phyloP scores from a whole-genome alignment of 2,329 filamentous ascomycete species.

The Lasiodiplodia sp. region DNA sequence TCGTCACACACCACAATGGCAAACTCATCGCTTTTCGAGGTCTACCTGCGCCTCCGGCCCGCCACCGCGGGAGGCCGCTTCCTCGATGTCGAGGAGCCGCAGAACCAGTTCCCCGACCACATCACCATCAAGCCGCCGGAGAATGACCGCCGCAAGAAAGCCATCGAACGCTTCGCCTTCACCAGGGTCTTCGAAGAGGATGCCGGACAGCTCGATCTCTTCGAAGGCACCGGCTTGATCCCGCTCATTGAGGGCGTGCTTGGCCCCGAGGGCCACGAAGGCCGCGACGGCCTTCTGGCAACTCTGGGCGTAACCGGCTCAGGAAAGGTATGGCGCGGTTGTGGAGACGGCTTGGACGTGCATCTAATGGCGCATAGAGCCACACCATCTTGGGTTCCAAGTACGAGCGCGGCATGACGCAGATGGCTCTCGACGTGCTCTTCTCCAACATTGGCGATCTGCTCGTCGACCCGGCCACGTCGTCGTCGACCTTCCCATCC shows the following conservation, averaged over 20 bases:
- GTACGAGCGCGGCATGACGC: constrained; percentile 85
- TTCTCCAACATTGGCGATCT: constrained; percentile 81
- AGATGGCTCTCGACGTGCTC: constrained; percentile 87
- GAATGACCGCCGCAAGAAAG: constrained; percentile 81
- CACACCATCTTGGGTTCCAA: constrained; percentile 94
- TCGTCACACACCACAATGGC: constrained; percentile 36
- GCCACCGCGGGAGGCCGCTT: constrained; percentile 68
- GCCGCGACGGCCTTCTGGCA: constrained; percentile 87
- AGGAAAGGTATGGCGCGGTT: constrained; percentile 77
- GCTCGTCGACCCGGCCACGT: constrained; percentile 66
- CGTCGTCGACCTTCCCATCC: constrained; percentile 72
- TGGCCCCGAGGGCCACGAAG: constrained; percentile 73
- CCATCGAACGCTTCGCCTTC: constrained; percentile 93
- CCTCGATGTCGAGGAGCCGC: constrained; percentile 72
- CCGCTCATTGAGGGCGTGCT: constrained; percentile 83
- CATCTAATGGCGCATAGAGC: constrained; percentile 65
- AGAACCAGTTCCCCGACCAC: constrained; percentile 53
- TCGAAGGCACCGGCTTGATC: constrained; percentile 78
- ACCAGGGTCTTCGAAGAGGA: constrained; percentile 92
- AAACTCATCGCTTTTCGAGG: constrained; percentile 78
- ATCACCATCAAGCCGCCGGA: constrained; percentile 70
- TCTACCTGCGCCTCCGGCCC: constrained; percentile 79
- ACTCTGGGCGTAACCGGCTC: constrained; percentile 95
- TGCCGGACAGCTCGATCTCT: constrained; percentile 84
- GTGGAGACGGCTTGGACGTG: not conserved